These are phyloP conservation scores for Nakazawaea siamensis DNA, from an alignment of 805 yeast genomes.

Conservation along the genomic window DNA sequence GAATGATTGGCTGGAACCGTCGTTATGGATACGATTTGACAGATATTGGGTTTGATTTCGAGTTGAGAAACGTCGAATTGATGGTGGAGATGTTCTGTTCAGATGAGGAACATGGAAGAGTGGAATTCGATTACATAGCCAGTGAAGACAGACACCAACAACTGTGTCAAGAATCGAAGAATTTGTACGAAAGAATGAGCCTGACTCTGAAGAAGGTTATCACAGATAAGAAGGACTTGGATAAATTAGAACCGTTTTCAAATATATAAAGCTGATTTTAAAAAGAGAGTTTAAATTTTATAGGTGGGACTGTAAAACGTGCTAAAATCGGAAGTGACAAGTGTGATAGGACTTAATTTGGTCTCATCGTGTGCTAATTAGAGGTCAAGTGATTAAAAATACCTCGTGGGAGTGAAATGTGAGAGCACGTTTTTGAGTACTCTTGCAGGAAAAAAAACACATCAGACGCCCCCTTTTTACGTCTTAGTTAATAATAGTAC, in stretches of 20 bases:
- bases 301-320: too few species aligned
- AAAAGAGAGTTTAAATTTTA: too few species aligned
- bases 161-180: conserved; percentile 5
- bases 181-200: conserved; percentile 6
- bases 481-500: too few species aligned
- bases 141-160: background rate
- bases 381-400: too few species aligned
- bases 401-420: too few species aligned
- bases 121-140: conserved; percentile 1
- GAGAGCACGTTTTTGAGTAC: too few species aligned
- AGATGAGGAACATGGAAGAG: background rate
- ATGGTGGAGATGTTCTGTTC: conserved; percentile 19
- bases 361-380: too few species aligned
- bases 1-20: conserved; percentile 9
- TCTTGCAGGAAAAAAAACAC: too few species aligned
- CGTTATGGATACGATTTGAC: conserved; percentile 9
- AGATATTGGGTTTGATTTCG: conserved; percentile 19
- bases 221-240: conserved; percentile 8
- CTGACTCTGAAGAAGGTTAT: conserved; percentile 7
- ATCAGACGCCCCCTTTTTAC: too few species aligned
- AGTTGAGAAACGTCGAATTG: conserved; percentile 18
- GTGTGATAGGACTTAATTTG: too few species aligned
- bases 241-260: conserved; percentile 6
- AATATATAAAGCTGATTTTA: too few species aligned
- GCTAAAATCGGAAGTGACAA: too few species aligned